Conservation (phyloP, 495 filamentous ascomycete genomes). For the Sporormia fimetaria region DNA sequence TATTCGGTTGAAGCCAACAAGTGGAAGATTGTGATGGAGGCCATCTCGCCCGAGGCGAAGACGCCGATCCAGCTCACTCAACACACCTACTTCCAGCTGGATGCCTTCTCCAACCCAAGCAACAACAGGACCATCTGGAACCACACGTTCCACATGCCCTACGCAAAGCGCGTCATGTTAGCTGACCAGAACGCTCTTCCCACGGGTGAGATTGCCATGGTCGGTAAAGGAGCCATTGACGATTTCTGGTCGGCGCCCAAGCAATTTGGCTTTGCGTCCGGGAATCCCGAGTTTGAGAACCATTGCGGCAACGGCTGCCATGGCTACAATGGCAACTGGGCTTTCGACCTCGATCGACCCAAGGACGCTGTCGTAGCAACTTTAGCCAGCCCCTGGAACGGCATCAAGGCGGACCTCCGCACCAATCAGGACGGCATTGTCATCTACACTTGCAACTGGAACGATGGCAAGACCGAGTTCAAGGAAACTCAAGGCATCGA, state of each 20-base stretch:
- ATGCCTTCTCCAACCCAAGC: conserved; percentile 31
- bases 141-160: conserved; percentile 30
- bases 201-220: conserved; percentile 16
- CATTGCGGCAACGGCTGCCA: conserved; percentile 23
- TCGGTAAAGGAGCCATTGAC: conserved; percentile 14
- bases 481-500: conserved; percentile 36
- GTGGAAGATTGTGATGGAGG: conserved; percentile 46
- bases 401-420: conserved; percentile 22
- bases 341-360: conserved; percentile 6
- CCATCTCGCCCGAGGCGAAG: conserved; percentile 38
- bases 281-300: conserved; percentile 7
- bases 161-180: conserved; percentile 10
- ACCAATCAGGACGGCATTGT: conserved; percentile 25
- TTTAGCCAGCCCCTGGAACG: conserved; percentile 18
- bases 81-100: conserved; percentile 23
- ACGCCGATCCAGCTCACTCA: conserved; percentile 31
- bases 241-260: conserved; percentile 23
- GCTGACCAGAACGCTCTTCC: conserved; percentile 19
- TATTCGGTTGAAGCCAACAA: conserved; percentile 36
- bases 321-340: conserved; percentile 22
- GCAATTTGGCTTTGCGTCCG: conserved; percentile 17
- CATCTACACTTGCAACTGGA: conserved; percentile 34
- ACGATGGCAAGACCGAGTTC: conserved; percentile 36
- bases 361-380: conserved; percentile 8
- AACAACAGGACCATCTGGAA: conserved; percentile 36